These are phyloP conservation scores for Aegilops umbellulata DNA, from an alignment of 176 grass and related monocot species.

Conservation along the genomic window DNA sequence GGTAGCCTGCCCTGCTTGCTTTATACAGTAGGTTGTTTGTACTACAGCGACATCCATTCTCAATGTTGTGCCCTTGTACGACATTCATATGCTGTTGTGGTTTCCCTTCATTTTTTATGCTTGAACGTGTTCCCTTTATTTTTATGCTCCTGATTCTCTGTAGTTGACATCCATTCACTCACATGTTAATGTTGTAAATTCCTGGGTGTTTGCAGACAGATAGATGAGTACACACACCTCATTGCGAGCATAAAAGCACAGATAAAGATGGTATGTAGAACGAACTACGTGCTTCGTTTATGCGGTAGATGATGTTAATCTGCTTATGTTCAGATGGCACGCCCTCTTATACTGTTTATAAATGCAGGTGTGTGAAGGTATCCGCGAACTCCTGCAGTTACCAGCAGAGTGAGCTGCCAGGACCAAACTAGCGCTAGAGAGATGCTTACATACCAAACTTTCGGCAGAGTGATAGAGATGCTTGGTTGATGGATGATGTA, in stretches of 20 bases:
- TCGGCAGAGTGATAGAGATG: too few species aligned
- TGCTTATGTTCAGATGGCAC: too few species aligned
- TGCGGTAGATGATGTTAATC: background rate
- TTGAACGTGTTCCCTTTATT: too few species aligned
- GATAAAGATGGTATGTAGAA: slow-evolving; percentile 70
- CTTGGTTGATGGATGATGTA: too few species aligned
- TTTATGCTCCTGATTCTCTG: background rate
- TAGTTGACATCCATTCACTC: background rate
- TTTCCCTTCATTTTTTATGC: background rate
- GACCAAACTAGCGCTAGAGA: background rate
- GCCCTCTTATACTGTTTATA: background rate
- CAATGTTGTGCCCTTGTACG: background rate
- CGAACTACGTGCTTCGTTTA: background rate
- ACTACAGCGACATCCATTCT: background rate
- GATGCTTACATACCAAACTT: background rate
- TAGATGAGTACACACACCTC: slow-evolving; percentile 88
- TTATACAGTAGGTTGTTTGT: too few species aligned
- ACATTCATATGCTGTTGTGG: slow-evolving; percentile 7
- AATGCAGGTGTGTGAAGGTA: slow-evolving; percentile 77
- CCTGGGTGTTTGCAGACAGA: slow-evolving; percentile 59
- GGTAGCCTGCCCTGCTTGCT: too few species aligned
- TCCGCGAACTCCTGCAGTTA: slow-evolving; percentile 67
- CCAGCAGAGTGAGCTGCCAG: slow-evolving; percentile 40
- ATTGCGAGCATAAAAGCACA: slow-evolving; percentile 86
- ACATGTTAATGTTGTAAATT: background rate